These are phyloP conservation scores for Phaeosphaeria sp. DNA, from an alignment of 2,329 filamentous ascomycete species.

Conservation along the genomic window DNA sequence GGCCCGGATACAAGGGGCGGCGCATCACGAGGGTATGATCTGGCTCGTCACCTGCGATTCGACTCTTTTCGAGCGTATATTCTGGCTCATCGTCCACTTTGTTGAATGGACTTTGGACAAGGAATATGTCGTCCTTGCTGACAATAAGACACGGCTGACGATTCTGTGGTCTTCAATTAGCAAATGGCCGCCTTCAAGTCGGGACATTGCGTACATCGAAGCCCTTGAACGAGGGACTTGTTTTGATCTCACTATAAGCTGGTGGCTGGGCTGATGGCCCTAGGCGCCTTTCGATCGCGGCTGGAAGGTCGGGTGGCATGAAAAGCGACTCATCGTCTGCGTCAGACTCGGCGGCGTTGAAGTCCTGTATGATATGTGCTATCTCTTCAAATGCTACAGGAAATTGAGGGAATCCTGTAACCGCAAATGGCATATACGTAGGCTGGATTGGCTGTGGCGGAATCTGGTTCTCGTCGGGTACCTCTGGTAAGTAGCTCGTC, in stretches of 20 bases:
- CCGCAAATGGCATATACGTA: neutral
- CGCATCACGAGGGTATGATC: conserved; percentile 45
- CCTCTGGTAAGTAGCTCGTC: neutral
- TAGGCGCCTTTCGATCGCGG: neutral
- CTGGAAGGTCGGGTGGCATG: neutral
- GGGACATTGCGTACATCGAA: neutral
- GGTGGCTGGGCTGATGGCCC: neutral
- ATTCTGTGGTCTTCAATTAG: conserved; percentile 8
- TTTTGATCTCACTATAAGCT: neutral
- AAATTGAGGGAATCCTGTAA: neutral
- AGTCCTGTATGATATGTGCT: neutral
- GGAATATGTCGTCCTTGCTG: conserved; percentile 52
- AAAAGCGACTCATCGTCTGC: neutral
- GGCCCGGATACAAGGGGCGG: conserved; percentile 34
- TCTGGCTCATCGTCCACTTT: neutral
- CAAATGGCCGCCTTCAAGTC: neutral
- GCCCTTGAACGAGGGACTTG: neutral
- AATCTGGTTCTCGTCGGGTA: too few species aligned
- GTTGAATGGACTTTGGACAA: conserved; percentile 46
- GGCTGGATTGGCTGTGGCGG: neutral
- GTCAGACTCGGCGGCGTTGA: neutral
- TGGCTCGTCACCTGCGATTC: neutral
- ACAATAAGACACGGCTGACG: conserved; percentile 48
- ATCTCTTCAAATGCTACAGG: neutral
- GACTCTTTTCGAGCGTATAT: neutral